phyloP scores from a whole-genome alignment of 495 filamentous ascomycete species.

The Margaritispora aquatica region DNA sequence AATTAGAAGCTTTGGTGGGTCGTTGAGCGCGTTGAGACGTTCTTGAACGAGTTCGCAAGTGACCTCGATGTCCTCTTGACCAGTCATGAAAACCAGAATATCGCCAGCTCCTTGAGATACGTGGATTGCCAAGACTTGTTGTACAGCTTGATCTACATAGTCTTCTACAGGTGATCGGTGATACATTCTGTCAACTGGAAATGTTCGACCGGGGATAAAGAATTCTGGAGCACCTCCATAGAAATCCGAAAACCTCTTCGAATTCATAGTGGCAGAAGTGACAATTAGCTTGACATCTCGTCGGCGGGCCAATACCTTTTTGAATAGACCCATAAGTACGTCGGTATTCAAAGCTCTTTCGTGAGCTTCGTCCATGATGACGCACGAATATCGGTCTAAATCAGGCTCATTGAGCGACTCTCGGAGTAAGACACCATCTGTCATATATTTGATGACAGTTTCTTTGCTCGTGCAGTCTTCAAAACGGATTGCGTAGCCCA shows the following conservation, averaged over 20 bases:
- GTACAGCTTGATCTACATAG: conserved; percentile 94
- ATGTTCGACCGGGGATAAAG: conserved; percentile 92
- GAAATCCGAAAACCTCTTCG: conserved; percentile 92
- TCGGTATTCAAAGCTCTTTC: conserved; percentile 96
- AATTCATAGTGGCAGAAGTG: conserved; percentile 98
- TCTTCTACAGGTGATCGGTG: conserved; percentile 94
- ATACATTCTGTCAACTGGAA: conserved; percentile 95
- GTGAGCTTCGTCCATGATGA: conserved; percentile 99
- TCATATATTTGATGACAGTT: conserved; percentile 99
- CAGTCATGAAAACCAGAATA: conserved; percentile 99
- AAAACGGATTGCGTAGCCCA: conserved; percentile 98
- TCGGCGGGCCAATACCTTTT: conserved; percentile 86
- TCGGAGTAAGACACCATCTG: conserved; percentile 90
- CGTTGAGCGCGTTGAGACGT: conserved; percentile 82
- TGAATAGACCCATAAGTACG: conserved; percentile 94
- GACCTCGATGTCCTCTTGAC: conserved; percentile 96
- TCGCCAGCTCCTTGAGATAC: conserved; percentile 88
- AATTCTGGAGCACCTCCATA: conserved; percentile 98
- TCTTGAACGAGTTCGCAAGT: conserved; percentile 93
- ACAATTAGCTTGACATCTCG: conserved; percentile 95
- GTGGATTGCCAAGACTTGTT: conserved; percentile 96
- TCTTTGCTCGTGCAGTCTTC: conserved; percentile 96
- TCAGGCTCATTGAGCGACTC: conserved; percentile 90
- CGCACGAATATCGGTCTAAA: conserved; percentile 93
- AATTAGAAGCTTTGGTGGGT: conserved; percentile 90